Evolutionary conservation across 345 rosid genomes (phyloP).

Genomic region (Ailanthus altissimus): DNA sequence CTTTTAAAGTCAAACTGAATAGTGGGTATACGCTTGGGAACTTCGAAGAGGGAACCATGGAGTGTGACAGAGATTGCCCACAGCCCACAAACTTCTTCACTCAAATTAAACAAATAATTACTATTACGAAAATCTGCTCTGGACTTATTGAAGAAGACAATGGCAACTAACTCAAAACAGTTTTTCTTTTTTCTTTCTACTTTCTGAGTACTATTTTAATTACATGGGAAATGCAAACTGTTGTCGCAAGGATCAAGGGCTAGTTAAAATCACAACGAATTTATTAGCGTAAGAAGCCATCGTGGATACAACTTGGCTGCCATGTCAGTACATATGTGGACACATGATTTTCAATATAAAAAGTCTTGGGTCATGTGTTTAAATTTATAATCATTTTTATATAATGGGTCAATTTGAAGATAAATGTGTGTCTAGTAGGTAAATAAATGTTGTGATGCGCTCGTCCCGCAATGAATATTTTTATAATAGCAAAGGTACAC

Average conservation of each 20-base stretch:
- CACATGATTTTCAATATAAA: not conserved
- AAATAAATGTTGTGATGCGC: too few relatives aligned
- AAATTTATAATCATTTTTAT: too few relatives aligned
- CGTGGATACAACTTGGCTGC: not conserved
- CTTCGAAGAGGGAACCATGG: not conserved
- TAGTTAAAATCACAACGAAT: not conserved
- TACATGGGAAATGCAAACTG: conserved; percentile 4
- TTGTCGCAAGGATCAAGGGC: not conserved
- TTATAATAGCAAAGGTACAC: too few relatives aligned
- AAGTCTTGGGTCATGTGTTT: too few relatives aligned
- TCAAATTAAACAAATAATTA: not conserved
- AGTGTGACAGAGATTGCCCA: not conserved
- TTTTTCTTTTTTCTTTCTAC: not conserved
- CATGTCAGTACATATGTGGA: not conserved
- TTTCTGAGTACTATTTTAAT: not conserved
- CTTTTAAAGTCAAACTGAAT: conserved; percentile 9
- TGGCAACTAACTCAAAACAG: conserved; percentile 5
- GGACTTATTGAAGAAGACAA: conserved; percentile 9
- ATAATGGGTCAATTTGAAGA: too few relatives aligned
- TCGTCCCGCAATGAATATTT: too few relatives aligned
- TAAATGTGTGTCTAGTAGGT: too few relatives aligned
- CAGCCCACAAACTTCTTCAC: not conserved
- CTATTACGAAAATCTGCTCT: not conserved
- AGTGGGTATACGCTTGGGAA: conserved; percentile 3
- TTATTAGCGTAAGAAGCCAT: not conserved